Percentiles rank a stretch among this genome's conserved stretches.
phyloP scores from a whole-genome alignment of 805 yeast species.

The Candida krabiensis region DNA sequence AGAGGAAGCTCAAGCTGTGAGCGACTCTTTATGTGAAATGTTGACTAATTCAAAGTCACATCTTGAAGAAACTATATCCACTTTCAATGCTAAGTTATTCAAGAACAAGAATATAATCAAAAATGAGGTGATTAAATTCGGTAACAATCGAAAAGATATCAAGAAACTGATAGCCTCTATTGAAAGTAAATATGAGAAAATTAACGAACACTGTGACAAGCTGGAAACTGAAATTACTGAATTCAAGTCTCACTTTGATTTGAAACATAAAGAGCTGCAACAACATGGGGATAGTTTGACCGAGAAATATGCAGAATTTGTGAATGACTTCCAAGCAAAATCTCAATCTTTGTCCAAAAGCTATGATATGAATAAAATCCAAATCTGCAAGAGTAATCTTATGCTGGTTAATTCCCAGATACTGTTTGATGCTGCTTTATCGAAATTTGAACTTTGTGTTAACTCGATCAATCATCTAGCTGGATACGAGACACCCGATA shows the following conservation, averaged over 20 bases:
- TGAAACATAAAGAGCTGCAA: slow-evolving; percentile 3
- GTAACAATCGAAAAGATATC: slow-evolving; percentile 4
- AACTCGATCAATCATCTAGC: slow-evolving; percentile 10
- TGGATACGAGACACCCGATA: background rate
- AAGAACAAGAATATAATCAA: slow-evolving; percentile 9
- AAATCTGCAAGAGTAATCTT: slow-evolving; percentile 27
- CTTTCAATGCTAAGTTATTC: slow-evolving; percentile 7
- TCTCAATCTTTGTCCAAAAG: slow-evolving; percentile 13
- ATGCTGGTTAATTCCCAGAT: slow-evolving; percentile 26
- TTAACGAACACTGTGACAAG: slow-evolving; percentile 1
- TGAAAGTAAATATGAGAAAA: slow-evolving; percentile 6
- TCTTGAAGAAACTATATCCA: slow-evolving; percentile 11
- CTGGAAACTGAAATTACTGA: slow-evolving; percentile 1
- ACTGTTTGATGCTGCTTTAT: slow-evolving; percentile 29
- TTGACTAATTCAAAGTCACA: slow-evolving; percentile 5
- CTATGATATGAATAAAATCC: slow-evolving; percentile 21
- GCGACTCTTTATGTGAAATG: slow-evolving; percentile 4
- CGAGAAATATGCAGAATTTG: slow-evolving; percentile 5
- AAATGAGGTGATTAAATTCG: slow-evolving; percentile 10
- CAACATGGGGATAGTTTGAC: slow-evolving; percentile 5
- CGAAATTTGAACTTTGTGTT: slow-evolving; percentile 26
- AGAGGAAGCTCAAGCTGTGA: slow-evolving; percentile 10
- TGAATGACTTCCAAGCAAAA: slow-evolving; percentile 9
- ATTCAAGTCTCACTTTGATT: slow-evolving; percentile 1
- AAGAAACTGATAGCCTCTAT: slow-evolving; percentile 5